Evolutionary conservation across 192 early-diverging fungal genomes (phyloP), one percentile per base, ranked within the genome.

Genomic region (Coemansia sp.): DNA sequence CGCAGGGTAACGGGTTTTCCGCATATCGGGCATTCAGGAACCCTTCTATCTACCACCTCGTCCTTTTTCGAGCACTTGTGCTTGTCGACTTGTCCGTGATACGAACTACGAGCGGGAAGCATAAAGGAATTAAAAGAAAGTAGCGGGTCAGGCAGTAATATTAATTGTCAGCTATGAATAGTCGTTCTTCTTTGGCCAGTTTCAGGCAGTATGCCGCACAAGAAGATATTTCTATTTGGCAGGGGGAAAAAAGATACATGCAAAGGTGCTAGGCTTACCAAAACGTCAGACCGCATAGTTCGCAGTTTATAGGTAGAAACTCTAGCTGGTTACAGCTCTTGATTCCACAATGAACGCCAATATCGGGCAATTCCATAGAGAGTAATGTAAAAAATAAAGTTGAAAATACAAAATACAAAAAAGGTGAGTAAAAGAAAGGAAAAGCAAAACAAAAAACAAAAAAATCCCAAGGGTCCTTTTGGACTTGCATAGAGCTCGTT

Each of bases 11-110:
- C 83, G 13, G 90, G 87, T 55, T 86, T 75, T 19, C 81, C 61
- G 67, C 93, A 95, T 22, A 95, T 72, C 11, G 90, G 90, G 49
- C 90, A 92, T 50, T 83, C 83, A 6, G 90, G 88, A 0, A 90
- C 88, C 25, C 84, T 81, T 45, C 87, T 82, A 58, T 90, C 83
- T 1, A 79, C 73, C 5, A 74, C 66, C 1, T 84, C 83, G 52
- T 87, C 83, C 19, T 79, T 65, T n/a, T 72, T 68, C 18, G 82
- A 69, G 59, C 90, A 92, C 11, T 62, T 39, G 62, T 92, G 90
- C n/a, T 68, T 67, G n/a, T 86, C 82, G 19, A 82, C 67, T 55
- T 86, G 84, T 74, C 85, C 88, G 57, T 92, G 90, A 48, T 86
- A 82, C 28, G 86, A 83, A 55, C 90, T 89, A 83, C 20, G 30